Conservation (phyloP, 148 eudicot genomes). For the Chenopodium suecicum region DNA sequence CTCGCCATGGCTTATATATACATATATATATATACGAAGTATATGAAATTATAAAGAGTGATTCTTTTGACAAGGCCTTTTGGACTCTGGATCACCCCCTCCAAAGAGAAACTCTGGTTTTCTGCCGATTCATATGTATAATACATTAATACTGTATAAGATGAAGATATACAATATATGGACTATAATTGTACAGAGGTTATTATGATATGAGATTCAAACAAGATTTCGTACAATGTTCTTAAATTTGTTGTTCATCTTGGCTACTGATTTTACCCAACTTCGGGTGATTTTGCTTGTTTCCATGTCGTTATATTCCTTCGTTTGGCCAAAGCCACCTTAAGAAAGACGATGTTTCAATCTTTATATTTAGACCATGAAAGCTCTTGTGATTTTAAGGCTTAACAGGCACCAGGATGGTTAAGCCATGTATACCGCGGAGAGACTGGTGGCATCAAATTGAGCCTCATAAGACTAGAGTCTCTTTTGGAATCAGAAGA, state of each 20-base stretch:
- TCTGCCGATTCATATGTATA: constrained; percentile 9
- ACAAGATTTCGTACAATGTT: neutral
- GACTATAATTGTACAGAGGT: constrained; percentile 4
- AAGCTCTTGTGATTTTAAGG: no score
- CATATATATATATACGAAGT: neutral
- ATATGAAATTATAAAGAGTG: neutral
- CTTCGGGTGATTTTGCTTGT: neutral
- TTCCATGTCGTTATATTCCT: neutral
- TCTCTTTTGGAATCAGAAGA: no score
- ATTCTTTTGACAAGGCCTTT: neutral
- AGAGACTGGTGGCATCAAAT: no score
- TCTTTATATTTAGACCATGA: no score
- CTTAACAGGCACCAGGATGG: no score
- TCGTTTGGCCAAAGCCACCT: neutral
- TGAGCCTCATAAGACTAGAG: no score
- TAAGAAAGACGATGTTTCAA: no score
- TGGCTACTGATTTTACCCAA: neutral
- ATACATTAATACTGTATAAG: neutral
- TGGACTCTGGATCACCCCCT: neutral
- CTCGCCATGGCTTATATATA: neutral
- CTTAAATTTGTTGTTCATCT: no score
- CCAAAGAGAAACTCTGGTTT: constrained; percentile 4
- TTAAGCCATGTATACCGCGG: no score
- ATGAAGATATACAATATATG: neutral
- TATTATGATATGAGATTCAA: neutral